phyloP scores from a whole-genome alignment of 2,329 filamentous ascomycete species.

The Trichoderma koningii region DNA sequence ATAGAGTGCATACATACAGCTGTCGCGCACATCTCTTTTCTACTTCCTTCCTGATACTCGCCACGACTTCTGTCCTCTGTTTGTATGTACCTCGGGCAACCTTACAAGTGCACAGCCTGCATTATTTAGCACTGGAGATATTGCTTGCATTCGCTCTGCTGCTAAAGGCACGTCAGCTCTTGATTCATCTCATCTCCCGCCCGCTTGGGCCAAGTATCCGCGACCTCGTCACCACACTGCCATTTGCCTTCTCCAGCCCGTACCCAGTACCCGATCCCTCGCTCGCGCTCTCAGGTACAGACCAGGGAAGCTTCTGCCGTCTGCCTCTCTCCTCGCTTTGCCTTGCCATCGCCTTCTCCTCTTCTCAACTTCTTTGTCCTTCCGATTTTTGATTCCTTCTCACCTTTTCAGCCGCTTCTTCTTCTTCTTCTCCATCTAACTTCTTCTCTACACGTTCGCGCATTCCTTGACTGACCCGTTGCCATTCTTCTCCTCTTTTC shows the following conservation, averaged over 20 bases:
- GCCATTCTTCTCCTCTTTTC: neutral
- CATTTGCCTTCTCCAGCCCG: neutral
- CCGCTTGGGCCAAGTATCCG: conserved; percentile 2
- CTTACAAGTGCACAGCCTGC: no score
- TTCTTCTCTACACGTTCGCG: conserved; percentile 7
- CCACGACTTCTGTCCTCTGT: no score
- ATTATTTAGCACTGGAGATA: neutral
- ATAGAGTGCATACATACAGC: no score
- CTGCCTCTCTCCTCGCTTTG: neutral
- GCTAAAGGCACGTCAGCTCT: conserved; percentile 2
- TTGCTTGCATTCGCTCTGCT: neutral
- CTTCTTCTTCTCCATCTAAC: neutral
- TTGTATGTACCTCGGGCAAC: no score
- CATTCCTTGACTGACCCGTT: conserved; percentile 12
- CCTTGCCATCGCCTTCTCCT: conserved; percentile 7
- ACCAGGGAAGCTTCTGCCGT: conserved; percentile 1
- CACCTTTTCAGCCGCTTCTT: neutral
- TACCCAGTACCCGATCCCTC: neutral
- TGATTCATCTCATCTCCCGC: conserved; percentile 9
- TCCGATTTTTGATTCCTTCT: neutral
- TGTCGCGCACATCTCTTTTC: no score
- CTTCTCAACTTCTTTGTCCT: conserved; percentile 1
- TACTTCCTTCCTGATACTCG: no score
- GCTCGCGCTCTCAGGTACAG: neutral
- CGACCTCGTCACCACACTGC: neutral